These are phyloP conservation scores for Cystobasidium onofrii DNA, from an alignment of 768 basidiomycete species.

Conservation along the genomic window DNA sequence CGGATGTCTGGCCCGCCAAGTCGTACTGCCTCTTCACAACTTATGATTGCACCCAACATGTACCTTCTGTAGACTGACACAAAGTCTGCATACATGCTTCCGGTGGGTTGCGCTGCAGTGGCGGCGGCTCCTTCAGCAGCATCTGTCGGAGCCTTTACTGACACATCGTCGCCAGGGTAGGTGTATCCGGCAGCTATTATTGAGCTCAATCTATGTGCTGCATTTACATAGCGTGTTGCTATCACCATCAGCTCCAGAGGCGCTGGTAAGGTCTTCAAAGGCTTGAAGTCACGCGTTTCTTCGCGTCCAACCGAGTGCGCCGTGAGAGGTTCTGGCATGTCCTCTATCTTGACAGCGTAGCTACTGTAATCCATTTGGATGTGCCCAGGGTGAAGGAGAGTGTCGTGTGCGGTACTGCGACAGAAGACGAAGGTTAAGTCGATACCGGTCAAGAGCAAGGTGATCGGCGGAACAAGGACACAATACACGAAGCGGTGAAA, in stretches of 20 bases:
- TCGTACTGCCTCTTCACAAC: background rate
- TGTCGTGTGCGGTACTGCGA: no score
- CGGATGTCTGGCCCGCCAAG: background rate
- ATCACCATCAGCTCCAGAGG: background rate
- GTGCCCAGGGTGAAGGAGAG: no score
- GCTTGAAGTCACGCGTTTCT: background rate
- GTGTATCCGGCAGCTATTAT: background rate
- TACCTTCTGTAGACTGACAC: constrained; percentile 2
- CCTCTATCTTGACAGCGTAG: background rate
- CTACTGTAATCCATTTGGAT: background rate
- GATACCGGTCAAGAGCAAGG: no score
- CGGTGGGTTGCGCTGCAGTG: background rate
- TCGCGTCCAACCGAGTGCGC: background rate
- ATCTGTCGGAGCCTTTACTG: no score
- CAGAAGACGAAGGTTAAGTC: no score
- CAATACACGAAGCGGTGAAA: no score
- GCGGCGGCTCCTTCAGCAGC: background rate
- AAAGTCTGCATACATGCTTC: background rate
- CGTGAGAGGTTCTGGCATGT: background rate
- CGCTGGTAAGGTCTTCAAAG: background rate
- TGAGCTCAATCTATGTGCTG: background rate
- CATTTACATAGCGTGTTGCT: constrained; percentile 5
- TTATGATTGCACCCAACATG: background rate
- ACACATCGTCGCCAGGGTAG: background rate
- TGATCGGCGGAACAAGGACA: no score